Percentiles rank a stretch among this genome's conserved stretches.
These are phyloP conservation scores for Yarrowia sp. DNA, from an alignment of 805 yeast species.

Conservation along the genomic window DNA sequence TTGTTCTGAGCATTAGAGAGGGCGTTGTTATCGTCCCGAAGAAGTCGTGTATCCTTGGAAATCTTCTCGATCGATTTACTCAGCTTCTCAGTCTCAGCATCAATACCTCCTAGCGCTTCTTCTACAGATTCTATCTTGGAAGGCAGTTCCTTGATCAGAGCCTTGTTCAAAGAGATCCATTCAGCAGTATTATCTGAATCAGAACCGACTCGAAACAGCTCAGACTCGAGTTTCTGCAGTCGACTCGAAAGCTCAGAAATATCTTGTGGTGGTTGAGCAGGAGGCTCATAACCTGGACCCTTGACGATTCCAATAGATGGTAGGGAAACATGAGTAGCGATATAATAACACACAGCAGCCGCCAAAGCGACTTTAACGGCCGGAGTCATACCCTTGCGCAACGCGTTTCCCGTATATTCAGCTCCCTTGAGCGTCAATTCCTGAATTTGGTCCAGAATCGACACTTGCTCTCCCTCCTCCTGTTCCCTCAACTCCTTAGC, in stretches of 20 bases:
- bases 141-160: not conserved
- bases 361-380: not conserved
- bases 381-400: constrained; percentile 9
- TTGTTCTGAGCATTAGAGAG: constrained; percentile 1
- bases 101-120: constrained; percentile 12
- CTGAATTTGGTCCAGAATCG: not conserved
- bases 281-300: constrained; percentile 8
- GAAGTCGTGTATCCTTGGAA: not conserved
- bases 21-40: not conserved
- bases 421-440: not conserved
- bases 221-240: constrained; percentile 9
- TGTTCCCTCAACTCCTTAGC: not conserved
- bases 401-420: not conserved
- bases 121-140: constrained; percentile 9
- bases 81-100: not conserved
- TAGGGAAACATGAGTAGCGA: not conserved
- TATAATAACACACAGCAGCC: not conserved
- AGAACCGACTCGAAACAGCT: constrained; percentile 9
- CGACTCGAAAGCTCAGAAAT: constrained; percentile 8
- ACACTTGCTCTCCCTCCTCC: not conserved
- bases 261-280: not conserved
- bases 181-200: constrained; percentile 15
- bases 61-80: constrained; percentile 5
- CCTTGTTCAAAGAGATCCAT: constrained; percentile 20
- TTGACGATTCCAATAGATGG: not conserved